These are phyloP conservation scores for Aspergillus vadensis DNA, from an alignment of 2,329 filamentous ascomycete genomes.

Conservation along the genomic window DNA sequence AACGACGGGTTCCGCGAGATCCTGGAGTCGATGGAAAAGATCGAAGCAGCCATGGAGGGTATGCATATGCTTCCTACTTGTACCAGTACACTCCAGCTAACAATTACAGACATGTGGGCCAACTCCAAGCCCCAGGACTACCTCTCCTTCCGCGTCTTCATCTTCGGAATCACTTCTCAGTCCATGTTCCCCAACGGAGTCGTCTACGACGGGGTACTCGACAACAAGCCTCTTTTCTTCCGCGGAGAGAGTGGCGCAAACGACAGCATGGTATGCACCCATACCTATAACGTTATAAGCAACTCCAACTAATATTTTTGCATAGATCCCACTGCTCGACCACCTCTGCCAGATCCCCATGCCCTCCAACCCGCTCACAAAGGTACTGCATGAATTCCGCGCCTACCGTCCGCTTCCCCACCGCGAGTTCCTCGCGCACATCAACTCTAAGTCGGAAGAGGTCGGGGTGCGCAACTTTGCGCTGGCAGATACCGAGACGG, in stretches of 20 bases:
- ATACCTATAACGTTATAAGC: too few relatives aligned
- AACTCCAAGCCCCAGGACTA: slow-evolving; percentile 83
- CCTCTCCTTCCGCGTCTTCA: slow-evolving; percentile 90
- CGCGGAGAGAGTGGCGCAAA: slow-evolving; percentile 92
- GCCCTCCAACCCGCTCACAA: slow-evolving; percentile 85
- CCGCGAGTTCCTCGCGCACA: slow-evolving; percentile 76
- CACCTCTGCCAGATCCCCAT: slow-evolving; percentile 83
- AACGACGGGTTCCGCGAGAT: slow-evolving; percentile 66
- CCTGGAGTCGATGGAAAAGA: slow-evolving; percentile 64
- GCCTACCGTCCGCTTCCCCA: slow-evolving; percentile 88
- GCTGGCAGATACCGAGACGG: slow-evolving; percentile 42
- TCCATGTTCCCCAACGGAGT: slow-evolving; percentile 94
- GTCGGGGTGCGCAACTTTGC: slow-evolving; percentile 43
- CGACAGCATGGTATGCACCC: slow-evolving; percentile 72
- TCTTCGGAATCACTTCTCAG: slow-evolving; percentile 92
- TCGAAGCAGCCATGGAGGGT: slow-evolving; percentile 80
- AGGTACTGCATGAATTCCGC: slow-evolving; percentile 85
- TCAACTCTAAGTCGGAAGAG: slow-evolving; percentile 58
- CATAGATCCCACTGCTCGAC: slow-evolving; percentile 77
- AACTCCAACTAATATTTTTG: slow-evolving; percentile 8
- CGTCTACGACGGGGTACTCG: slow-evolving; percentile 80
- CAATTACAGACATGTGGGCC: slow-evolving; percentile 73
- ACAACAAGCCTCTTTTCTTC: slow-evolving; percentile 72
- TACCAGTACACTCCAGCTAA: not conserved
- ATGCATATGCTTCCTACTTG: slow-evolving; percentile 26